A percentile compares a stretch with the other conserved stretches of the same genome.
Conservation (phyloP, 2,329 filamentous ascomycete genomes). For the Alternaria brassicicola region DNA sequence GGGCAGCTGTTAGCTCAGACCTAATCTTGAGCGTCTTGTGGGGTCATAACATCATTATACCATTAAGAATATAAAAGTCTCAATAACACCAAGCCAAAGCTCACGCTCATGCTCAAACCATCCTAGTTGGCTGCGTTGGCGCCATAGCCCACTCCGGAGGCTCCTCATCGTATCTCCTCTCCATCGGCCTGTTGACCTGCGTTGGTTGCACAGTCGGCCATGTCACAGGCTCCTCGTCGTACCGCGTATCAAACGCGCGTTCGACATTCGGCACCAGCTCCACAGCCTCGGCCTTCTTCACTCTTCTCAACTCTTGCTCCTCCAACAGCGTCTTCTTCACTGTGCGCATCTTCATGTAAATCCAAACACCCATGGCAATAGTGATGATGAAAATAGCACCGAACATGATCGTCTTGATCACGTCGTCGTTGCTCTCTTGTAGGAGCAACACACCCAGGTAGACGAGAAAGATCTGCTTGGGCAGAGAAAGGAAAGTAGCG, state of each 20-base stretch:
- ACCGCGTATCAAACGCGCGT: constrained; percentile 26
- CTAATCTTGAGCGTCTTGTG: not conserved
- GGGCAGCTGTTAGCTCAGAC: not conserved
- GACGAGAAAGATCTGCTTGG: constrained; percentile 47
- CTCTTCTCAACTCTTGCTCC: constrained; percentile 8
- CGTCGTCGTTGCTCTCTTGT: constrained; percentile 31
- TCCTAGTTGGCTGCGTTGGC: constrained; percentile 30
- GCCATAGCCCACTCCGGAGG: constrained; percentile 13
- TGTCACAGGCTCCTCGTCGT: constrained; percentile 26
- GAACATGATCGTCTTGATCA: constrained; percentile 41
- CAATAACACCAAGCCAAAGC: not conserved
- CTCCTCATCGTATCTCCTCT: constrained; percentile 14
- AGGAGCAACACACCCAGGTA: constrained; percentile 45
- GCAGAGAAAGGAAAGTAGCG: constrained; percentile 42
- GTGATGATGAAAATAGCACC: constrained; percentile 39
- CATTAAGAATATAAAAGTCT: constrained; percentile 17
- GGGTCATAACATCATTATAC: constrained; percentile 22
- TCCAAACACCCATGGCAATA: constrained; percentile 39
- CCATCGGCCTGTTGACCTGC: constrained; percentile 9
- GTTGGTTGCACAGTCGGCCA: constrained; percentile 25
- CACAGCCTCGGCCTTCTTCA: constrained; percentile 13
- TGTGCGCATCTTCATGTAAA: constrained; percentile 43
- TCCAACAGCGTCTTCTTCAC: constrained; percentile 42
- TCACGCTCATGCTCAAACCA: constrained; percentile 14
- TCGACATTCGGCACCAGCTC: constrained; percentile 27